Conservation (phyloP, 129 eudicot genomes). For the Ambrosia artemisiifolia region DNA sequence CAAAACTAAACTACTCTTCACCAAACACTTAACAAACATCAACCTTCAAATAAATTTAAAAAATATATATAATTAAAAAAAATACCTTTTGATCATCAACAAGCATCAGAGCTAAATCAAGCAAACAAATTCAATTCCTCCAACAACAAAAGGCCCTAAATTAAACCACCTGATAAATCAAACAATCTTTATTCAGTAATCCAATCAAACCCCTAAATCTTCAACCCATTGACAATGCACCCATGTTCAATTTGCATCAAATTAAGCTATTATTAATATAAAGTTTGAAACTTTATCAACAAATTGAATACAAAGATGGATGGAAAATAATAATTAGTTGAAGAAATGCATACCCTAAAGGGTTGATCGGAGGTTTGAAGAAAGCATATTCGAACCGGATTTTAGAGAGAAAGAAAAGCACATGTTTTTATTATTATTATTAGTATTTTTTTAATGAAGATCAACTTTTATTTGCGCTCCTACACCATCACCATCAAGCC, state of each 20-base stretch:
- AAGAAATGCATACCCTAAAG: constrained; percentile 8
- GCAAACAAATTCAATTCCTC: neutral
- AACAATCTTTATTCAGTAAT: constrained; percentile 2
- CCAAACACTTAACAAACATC: constrained; percentile 15
- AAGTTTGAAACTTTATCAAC: neutral
- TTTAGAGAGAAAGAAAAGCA: neutral
- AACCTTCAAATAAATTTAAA: neutral
- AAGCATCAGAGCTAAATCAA: constrained; percentile 19
- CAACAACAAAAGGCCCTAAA: constrained; percentile 12
- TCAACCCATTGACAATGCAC: neutral
- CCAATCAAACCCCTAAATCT: constrained; percentile 8
- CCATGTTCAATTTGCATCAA: neutral
- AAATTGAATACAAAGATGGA: neutral
- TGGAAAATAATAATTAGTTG: neutral
- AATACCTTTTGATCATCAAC: constrained; percentile 25
- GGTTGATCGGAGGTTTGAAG: constrained; percentile 24
- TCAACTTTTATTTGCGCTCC: constrained; percentile 17
- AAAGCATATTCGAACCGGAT: constrained; percentile 17
- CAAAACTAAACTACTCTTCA: neutral
- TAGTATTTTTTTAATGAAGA: neutral
- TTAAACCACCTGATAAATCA: neutral
- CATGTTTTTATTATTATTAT: neutral
- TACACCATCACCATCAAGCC: neutral
- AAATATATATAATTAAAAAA: neutral
- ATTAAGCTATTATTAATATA: neutral